A percentile compares a stretch with the other conserved stretches of the same genome.
Conservation (phyloP, 2,329 filamentous ascomycete species). For the Aspergillus pseudoglaucus region DNA sequence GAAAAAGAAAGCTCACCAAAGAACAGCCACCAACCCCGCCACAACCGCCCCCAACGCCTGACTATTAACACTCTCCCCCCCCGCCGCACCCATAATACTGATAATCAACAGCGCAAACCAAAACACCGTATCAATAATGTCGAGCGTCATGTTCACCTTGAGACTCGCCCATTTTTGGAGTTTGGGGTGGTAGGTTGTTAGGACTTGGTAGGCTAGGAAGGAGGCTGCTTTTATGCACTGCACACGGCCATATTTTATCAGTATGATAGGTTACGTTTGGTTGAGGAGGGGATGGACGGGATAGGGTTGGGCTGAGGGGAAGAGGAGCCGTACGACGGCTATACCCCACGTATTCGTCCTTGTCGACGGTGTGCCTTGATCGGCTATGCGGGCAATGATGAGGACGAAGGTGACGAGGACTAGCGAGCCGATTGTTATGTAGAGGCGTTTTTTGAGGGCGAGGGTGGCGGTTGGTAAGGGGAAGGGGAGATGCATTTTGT, state of each 20-base stretch:
- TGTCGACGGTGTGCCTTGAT: conserved; percentile 10
- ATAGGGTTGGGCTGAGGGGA: neutral
- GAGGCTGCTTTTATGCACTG: conserved; percentile 17
- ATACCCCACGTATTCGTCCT: conserved; percentile 18
- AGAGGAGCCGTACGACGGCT: conserved; percentile 6
- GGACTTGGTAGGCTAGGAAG: conserved; percentile 17
- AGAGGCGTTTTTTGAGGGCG: conserved; percentile 6
- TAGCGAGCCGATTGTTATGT: conserved; percentile 8
- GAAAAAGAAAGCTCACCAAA: conserved; percentile 11
- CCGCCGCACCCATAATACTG: conserved; percentile 11
- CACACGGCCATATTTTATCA: too few species aligned
- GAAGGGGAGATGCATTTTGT: neutral
- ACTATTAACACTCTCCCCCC: conserved; percentile 8
- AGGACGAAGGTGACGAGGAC: conserved; percentile 12
- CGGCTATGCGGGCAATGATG: conserved; percentile 13
- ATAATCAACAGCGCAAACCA: conserved; percentile 21
- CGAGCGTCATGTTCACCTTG: conserved; percentile 15
- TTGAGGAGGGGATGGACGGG: too few species aligned
- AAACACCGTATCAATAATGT: conserved; percentile 19
- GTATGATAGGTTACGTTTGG: too few species aligned
- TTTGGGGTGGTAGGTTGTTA: conserved; percentile 10
- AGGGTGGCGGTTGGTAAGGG: conserved; percentile 1
- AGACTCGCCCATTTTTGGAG: conserved; percentile 17
- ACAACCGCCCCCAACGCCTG: conserved; percentile 14
- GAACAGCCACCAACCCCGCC: conserved; percentile 6